Percentiles rank a stretch among this genome's conserved stretches.
phyloP scores from a whole-genome alignment of 129 eudicot species.

The Chrysanthemum seticuspe region DNA sequence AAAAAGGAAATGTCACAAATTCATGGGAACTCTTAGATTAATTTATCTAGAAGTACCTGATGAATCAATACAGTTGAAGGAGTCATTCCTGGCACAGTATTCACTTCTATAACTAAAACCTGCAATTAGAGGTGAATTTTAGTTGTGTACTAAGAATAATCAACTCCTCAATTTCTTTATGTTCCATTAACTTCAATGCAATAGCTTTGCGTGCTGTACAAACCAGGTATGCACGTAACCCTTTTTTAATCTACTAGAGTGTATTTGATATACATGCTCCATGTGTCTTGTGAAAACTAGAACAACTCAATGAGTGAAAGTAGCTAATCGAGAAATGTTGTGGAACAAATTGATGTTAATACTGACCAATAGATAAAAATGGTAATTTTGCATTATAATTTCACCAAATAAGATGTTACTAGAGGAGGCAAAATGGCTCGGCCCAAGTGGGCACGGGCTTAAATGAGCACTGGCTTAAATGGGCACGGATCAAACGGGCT shows the following conservation, averaged over 20 bases:
- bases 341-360: no score
- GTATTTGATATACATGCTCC: no score
- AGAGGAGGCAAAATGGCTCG: no score
- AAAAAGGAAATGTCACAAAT: background rate
- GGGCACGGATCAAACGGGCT: no score
- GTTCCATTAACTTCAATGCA: background rate
- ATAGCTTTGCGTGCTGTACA: background rate
- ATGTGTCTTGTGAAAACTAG: no score
- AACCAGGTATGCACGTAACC: no score
- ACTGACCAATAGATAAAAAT: background rate
- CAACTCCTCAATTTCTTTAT: background rate
- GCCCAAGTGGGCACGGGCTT: no score
- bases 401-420: background rate
- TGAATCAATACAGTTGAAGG: slow-evolving; percentile 93
- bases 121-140: slow-evolving; percentile 25
- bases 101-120: slow-evolving; percentile 87
- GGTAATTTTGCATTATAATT: background rate
- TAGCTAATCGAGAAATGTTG: no score
- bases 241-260: no score
- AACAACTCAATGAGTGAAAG: no score
- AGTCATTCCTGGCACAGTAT: slow-evolving; percentile 97
- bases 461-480: no score
- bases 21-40: background rate
- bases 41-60: slow-evolving; percentile 53
- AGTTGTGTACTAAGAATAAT: background rate